A percentile compares a stretch with the other conserved stretches of the same genome.
phyloP scores from a whole-genome alignment of 2,329 filamentous ascomycete genomes.

The Aspergillus sp. region DNA sequence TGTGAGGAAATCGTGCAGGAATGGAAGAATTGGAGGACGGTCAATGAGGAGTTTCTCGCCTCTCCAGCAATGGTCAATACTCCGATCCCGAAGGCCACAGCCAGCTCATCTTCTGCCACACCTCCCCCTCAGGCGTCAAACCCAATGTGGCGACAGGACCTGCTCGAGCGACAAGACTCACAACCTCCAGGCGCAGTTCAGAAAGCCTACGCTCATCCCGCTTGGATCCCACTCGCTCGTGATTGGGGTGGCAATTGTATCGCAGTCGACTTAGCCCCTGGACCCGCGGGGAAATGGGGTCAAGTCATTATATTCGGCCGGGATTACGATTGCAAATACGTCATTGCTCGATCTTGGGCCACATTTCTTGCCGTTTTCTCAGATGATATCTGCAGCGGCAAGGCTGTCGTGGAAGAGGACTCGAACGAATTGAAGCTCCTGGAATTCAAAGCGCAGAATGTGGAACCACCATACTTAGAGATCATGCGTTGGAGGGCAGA shows the following conservation, averaged over 20 bases:
- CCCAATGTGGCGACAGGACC: constrained; percentile 77
- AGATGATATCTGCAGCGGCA: constrained; percentile 85
- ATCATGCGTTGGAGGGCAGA: constrained; percentile 94
- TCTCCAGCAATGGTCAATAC: constrained; percentile 54
- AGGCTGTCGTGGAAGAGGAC: constrained; percentile 92
- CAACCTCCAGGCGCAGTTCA: constrained; percentile 84
- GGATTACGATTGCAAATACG: constrained; percentile 98
- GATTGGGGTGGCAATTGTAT: constrained; percentile 99
- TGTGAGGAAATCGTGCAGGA: constrained; percentile 98
- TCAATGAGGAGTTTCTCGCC: constrained; percentile 84
- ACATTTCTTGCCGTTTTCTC: constrained; percentile 82
- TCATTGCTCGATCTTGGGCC: constrained; percentile 88
- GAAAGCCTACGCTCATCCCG: constrained; percentile 88
- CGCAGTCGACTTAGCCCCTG: constrained; percentile 87
- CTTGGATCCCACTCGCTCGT: constrained; percentile 92
- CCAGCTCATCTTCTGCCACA: constrained; percentile 60
- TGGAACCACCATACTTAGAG: constrained; percentile 91
- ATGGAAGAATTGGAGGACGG: constrained; percentile 93
- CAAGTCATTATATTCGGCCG: constrained; percentile 96
- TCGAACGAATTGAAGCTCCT: constrained; percentile 85
- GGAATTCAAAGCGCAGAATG: constrained; percentile 84
- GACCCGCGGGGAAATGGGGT: constrained; percentile 87
- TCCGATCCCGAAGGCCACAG: constrained; percentile 69
- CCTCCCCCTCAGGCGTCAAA: constrained; percentile 57
- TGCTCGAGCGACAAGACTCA: constrained; percentile 80